Conservation (phyloP, 805 yeast species). For the Nakazawaea ambrosiae region DNA sequence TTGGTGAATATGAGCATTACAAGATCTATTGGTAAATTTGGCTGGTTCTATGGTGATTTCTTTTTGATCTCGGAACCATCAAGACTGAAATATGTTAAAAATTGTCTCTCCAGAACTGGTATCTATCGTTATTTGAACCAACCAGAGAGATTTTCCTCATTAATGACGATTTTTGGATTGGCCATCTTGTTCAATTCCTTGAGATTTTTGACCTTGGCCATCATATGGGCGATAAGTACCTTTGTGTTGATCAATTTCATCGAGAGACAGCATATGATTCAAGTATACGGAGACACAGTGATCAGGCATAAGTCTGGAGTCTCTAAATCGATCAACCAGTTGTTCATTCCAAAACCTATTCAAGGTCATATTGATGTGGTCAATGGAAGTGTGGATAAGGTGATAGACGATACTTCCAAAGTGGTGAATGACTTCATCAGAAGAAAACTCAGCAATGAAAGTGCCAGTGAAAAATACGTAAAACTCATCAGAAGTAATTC, state of each 20-base stretch:
- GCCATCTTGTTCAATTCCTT: slow-evolving; percentile 53
- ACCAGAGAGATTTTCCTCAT: slow-evolving; percentile 75
- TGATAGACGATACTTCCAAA: slow-evolving; percentile 29
- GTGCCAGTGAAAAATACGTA: slow-evolving; percentile 4
- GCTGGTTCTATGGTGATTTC: slow-evolving; percentile 90
- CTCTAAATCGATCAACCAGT: slow-evolving; percentile 24
- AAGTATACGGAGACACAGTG: slow-evolving; percentile 64
- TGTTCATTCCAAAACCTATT: slow-evolving; percentile 15
- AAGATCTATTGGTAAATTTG: slow-evolving; percentile 70
- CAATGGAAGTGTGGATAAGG: slow-evolving; percentile 30
- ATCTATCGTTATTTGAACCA: slow-evolving; percentile 76
- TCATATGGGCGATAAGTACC: slow-evolving; percentile 61
- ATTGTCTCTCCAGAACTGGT: slow-evolving; percentile 62
- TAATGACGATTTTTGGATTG: slow-evolving; percentile 73
- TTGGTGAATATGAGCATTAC: slow-evolving; percentile 67
- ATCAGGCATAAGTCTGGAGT: slow-evolving; percentile 45
- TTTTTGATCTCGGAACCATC: slow-evolving; percentile 46
- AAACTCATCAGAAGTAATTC: slow-evolving; percentile 14
- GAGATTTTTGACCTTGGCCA: slow-evolving; percentile 40
- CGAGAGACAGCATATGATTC: slow-evolving; percentile 73
- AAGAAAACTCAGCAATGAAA: slow-evolving; percentile 10
- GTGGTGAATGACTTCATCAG: slow-evolving; percentile 40
- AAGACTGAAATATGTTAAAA: slow-evolving; percentile 17
- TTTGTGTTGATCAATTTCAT: slow-evolving; percentile 64
- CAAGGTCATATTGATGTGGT: slow-evolving; percentile 15